Evolutionary conservation across 2,329 filamentous ascomycete genomes (phyloP), one percentile per base, ranked within the genome.

Genomic region (Metarhizium humberi): DNA sequence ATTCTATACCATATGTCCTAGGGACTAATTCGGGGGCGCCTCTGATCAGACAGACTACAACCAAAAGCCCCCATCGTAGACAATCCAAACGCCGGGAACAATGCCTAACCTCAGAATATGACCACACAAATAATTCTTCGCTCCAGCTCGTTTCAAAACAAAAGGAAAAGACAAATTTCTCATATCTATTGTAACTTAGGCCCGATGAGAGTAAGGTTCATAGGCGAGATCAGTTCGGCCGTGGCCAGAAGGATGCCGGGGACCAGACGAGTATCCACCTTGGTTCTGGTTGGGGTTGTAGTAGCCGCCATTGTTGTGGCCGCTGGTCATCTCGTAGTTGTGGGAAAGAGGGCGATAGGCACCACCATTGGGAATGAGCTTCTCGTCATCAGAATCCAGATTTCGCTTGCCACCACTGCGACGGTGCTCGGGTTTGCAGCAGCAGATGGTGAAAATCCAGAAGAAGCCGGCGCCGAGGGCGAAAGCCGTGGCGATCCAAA

Each of bases 381-480:
- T 82, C 74, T 83, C 80, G 67, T 65, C 67, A 57, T 78, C 74
- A 50, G 62, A 62, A 53, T 63, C 59, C 58, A 50, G 13, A 32
- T 62, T 60, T 59, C 67, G 65, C 64, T 66, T 67, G 58, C 59
- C 54, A 60, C 68, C 63, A 59, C 68, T 69, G 56, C 59, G 59
- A 59, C 63, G 61, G 55, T 58, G 59, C 55, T 73, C 71, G 14
- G 71, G 71, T 63, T 90, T 89, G 63, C 92, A 96, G 83, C 92
- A 97, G 86, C 92, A 97, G 65, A 88, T 81, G 71, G 85, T 90
- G 70, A 95, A 83, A 66, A 92, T 75, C 92, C 94, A 97, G 86
- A 97, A 96, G 67, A 96, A 73, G 60, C 82, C 83, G 7, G 87
- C 86, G 46, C 71, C 88, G 38, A 94, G 68, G 58, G 87, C 86